Evolutionary conservation across 116 monocot genomes (phyloP).

Genomic region (Iris pallida): DNA sequence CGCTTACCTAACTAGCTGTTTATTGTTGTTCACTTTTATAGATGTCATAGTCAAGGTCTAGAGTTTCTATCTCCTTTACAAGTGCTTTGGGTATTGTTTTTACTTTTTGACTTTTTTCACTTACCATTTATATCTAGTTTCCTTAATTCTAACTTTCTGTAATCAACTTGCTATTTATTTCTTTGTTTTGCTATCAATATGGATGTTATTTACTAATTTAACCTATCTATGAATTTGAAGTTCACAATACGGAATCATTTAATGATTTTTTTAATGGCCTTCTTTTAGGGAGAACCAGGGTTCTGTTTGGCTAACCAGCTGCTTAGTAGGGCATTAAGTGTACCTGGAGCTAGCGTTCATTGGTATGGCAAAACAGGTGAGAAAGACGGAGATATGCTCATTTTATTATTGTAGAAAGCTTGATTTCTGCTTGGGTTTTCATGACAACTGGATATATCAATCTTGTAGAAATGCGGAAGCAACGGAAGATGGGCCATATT

Average conservation of each 20-base stretch:
- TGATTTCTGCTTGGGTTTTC: conserved; percentile 3
- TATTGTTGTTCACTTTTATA: too few relatives aligned
- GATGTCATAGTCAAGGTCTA: too few relatives aligned
- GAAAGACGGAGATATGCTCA: conserved; percentile 2
- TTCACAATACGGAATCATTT: too few relatives aligned
- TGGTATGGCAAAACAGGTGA: conserved; percentile 97
- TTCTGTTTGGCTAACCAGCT: conserved; percentile 69
- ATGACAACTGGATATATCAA: conserved; percentile 10
- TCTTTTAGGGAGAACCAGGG: conserved; percentile 72
- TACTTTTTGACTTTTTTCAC: too few relatives aligned
- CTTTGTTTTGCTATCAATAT: background rate
- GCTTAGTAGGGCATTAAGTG: conserved; percentile 64
- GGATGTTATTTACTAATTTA: background rate
- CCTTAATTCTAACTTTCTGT: background rate
- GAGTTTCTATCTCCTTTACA: too few relatives aligned
- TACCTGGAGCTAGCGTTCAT: conserved; percentile 86
- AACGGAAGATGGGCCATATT: conserved; percentile 89
- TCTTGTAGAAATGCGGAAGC: conserved; percentile 72
- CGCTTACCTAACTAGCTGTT: too few relatives aligned
- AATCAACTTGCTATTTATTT: background rate
- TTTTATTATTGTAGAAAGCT: background rate
- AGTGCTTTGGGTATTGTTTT: too few relatives aligned
- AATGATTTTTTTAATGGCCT: conserved; percentile 4
- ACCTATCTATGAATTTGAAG: too few relatives aligned
- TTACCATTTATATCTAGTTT: background rate